Base-by-base conservation (phyloP, 257 asterid species). In the Leonotis leonurus region DNA sequence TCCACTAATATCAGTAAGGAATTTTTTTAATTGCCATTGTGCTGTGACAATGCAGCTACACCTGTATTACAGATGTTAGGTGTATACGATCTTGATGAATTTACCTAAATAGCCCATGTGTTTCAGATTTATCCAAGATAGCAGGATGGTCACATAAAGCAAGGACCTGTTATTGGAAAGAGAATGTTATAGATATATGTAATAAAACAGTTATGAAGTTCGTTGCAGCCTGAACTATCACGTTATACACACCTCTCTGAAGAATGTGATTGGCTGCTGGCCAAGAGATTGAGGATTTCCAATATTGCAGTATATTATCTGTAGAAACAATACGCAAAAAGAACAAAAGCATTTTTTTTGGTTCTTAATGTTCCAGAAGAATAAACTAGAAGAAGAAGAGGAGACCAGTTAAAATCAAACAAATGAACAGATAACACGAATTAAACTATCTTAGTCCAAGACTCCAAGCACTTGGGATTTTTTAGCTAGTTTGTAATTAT, bases 251-350 rank as follows among this genome's bases (percentile, higher is more conserved):
- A 92, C 98, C 98, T 92, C 98, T 76, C 98, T 84, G 71, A 92
- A 92, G 75, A 92, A 92, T 13, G 97, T 86, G 77, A 92, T 80
- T 49, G 98, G 97, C 71, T 86, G 95, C 80, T 92, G 98, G 57
- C 89, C 95, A 43, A 92, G 87, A 35, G 97, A 81, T 64, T 92
- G 98, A 62, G 98, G 98, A 68, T 92, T 92, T 49, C 98, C 98
- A 48, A 89, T 92, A 48, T 89, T 92, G 81, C 97, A 92, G 73
- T 89, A 92, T 16, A 92, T 61, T 53, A 92, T 86, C 97, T 92
- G 93, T 64, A 55, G 32, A 71, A 62, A 56, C 50, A 40, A 61
- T 10, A 36, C 45, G 62, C 33, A 60, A 40, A 4, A 2, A 36
- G 18, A 29, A n/a, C 50, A 8, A 0, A 40, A n/a, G n/a, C n/a